phyloP scores from a whole-genome alignment of 306 rosid species.

The Malus sieversii region DNA sequence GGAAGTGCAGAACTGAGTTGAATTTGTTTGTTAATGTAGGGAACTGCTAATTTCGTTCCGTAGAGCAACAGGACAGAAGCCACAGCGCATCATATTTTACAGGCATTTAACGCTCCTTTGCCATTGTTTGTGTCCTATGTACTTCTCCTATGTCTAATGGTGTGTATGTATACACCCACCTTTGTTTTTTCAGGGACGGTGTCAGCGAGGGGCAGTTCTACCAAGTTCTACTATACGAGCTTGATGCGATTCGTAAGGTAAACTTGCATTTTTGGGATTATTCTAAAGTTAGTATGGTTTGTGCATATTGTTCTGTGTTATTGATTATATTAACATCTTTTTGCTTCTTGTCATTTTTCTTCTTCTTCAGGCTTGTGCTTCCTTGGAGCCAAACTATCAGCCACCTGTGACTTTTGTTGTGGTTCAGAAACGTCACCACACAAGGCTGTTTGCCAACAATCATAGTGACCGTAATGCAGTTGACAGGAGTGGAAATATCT shows the following conservation, averaged over 20 bases:
- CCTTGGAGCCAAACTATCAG: constrained; percentile 88
- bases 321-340: not conserved
- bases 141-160: not conserved
- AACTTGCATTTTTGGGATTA: not conserved
- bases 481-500: constrained; percentile 87
- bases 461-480: constrained; percentile 53
- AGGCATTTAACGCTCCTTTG: constrained; percentile 27
- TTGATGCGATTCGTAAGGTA: constrained; percentile 93
- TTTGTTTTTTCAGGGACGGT: constrained; percentile 65
- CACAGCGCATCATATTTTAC: constrained; percentile 89
- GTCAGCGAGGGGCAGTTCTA: constrained; percentile 96
- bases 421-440: constrained; percentile 95
- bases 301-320: not conserved
- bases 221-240: constrained; percentile 84
- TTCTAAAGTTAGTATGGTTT: not conserved
- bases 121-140: not conserved
- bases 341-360: not conserved
- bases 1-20: not conserved
- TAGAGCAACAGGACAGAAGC: constrained; percentile 95
- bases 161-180: not conserved
- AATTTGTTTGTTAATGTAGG: constrained; percentile 25
- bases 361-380: constrained; percentile 70
- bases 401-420: constrained; percentile 98
- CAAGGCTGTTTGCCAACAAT: constrained; percentile 80
- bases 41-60: constrained; percentile 93